Conservation (phyloP, 768 basidiomycete genomes). For the Leccinum pellstonianum region DNA sequence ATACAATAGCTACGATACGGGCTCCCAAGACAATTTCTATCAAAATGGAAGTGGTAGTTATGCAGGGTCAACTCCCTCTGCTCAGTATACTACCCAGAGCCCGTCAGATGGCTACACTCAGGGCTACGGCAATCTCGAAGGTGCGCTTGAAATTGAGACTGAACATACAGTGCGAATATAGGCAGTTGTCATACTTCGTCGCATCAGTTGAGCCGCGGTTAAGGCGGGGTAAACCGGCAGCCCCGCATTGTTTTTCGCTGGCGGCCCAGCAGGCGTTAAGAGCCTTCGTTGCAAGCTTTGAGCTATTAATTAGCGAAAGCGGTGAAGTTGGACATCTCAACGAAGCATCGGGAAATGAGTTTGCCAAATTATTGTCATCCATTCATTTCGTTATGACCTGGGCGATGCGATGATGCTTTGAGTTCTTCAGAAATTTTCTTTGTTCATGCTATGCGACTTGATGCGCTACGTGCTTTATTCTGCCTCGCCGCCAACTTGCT, state of each 20-base stretch:
- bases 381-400: conserved; percentile 18
- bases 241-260: conserved; percentile 25
- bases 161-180: conserved; percentile 43
- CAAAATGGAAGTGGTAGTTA: conserved; percentile 66
- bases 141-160: conserved; percentile 80
- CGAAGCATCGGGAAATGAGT: conserved; percentile 32
- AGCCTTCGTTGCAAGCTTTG: conserved; percentile 43
- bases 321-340: conserved; percentile 36
- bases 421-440: conserved; percentile 25
- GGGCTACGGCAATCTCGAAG: conserved; percentile 72
- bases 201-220: conserved; percentile 43
- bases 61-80: conserved; percentile 47
- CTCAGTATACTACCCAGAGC: conserved; percentile 49
- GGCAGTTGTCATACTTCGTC: conserved; percentile 35
- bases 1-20: conserved; percentile 69
- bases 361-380: conserved; percentile 16
- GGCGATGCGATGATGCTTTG: conserved; percentile 24
- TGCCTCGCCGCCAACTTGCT: conserved; percentile 41
- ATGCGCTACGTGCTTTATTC: conserved; percentile 49
- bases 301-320: conserved; percentile 50
- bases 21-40: conserved; percentile 61
- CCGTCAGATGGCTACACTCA: conserved; percentile 52
- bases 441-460: conserved; percentile 26
- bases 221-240: conserved; percentile 51
- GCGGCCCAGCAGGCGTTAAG: conserved; percentile 31